Evolutionary conservation across 2,329 filamentous ascomycete genomes (phyloP).

Genomic region (Ophiostoma tasmaniense): DNA sequence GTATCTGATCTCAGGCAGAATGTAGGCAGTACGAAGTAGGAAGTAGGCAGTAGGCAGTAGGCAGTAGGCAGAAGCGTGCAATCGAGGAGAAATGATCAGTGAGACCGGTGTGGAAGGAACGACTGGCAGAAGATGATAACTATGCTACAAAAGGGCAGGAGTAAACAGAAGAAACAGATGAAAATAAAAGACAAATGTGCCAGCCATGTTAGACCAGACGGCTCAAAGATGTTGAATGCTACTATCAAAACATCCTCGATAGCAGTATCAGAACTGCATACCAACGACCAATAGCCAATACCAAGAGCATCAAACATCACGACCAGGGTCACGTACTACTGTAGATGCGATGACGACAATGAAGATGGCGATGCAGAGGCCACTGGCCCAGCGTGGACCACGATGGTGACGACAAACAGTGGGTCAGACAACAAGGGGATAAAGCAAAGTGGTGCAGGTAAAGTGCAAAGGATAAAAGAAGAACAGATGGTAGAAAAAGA

Average conservation of each 20-base stretch:
- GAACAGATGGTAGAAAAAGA: not conserved
- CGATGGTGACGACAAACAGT: not conserved
- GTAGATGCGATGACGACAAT: not conserved
- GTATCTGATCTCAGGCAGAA: slow-evolving; percentile 5
- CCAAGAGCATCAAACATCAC: not conserved
- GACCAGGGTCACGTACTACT: not conserved
- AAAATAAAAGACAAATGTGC: too few relatives aligned
- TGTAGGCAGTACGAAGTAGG: not conserved
- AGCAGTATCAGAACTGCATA: not conserved
- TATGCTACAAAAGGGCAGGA: not conserved
- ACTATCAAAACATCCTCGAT: too few relatives aligned
- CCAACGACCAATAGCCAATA: not conserved
- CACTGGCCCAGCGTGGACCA: not conserved
- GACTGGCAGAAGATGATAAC: not conserved
- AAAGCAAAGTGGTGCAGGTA: not conserved
- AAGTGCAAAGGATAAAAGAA: not conserved
- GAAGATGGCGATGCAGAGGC: not conserved
- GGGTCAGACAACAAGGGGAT: not conserved
- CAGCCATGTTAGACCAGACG: too few relatives aligned
- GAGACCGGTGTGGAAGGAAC: not conserved
- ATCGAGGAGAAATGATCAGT: not conserved
- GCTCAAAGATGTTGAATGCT: too few relatives aligned
- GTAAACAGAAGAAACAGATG: not conserved
- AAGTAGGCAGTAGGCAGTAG: not conserved
- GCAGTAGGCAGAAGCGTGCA: not conserved